Evolutionary conservation across 2,329 filamentous ascomycete genomes (phyloP), one percentile per base, ranked within the genome.

Genomic region (Pseudogymnoascus sp.): DNA sequence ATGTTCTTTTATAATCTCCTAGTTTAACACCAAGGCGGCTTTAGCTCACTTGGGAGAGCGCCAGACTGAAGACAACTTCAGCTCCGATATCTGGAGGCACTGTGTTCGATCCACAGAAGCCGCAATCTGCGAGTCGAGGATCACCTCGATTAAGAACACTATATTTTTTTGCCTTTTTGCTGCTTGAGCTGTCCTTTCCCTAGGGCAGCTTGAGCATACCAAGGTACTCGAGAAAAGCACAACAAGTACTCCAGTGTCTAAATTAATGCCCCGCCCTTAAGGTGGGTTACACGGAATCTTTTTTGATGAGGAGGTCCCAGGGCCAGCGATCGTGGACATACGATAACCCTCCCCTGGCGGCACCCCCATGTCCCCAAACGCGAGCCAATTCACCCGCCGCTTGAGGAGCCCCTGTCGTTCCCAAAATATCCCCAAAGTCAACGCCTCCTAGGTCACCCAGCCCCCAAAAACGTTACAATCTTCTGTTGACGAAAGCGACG

Each of bases 101-200:
- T 63, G 61, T 65, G 63, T 65, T 65, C 63, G 63, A 65, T 65
- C 63, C 63, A 65, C 63, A 65, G 63, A 60, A 65, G 63, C 63
- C 63, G 63, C 63, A 41, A 63, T 53, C 63, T 65, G 63, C 61
- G 63, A 60, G 56, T 65, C 41, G 38, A 37, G 53, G 63, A 60
- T 24, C 50, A 65, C 63, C 56, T 37, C 35, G 56, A 63, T 60
- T 63, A 64, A 64, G 62, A 65, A 46, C 53, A 63, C 61, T 28
- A 33, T 50, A 61, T 61, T 63, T 63, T 65, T 63, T 63, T 65
- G 40, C 38, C 6, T 22, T 33, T 33, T 53, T 16, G 46, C 11
- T 40, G 28, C 4, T 59, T 33, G 24, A 53, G 14, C 24, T 6
- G 26, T 11, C 7, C 7, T 16, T 53, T 31, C 43, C 5, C 14